Conservation (phyloP, 331 rosid genomes). For the Acacia pycnantha region DNA sequence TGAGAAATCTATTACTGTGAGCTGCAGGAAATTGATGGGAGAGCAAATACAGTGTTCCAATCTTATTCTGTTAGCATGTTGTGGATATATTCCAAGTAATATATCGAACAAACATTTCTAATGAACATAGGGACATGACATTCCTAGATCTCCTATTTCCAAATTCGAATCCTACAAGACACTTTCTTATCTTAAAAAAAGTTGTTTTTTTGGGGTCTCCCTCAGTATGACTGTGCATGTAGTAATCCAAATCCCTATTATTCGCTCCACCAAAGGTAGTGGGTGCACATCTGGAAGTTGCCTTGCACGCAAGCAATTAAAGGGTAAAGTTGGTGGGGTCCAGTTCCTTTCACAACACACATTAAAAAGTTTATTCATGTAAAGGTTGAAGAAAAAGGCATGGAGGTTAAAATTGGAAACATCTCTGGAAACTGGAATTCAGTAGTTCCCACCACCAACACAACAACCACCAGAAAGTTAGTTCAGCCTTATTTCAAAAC, state of each 20-base stretch:
- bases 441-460: background rate
- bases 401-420: background rate
- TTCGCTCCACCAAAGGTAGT: background rate
- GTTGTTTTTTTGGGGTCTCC: background rate
- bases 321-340: background rate
- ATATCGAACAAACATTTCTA: background rate
- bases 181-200: background rate
- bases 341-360: background rate
- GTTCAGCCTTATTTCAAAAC: background rate
- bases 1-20: no score
- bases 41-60: background rate
- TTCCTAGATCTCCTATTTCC: background rate
- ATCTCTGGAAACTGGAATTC: background rate
- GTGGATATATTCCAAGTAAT: background rate
- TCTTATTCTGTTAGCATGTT: background rate
- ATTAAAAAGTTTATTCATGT: background rate
- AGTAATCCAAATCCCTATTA: background rate
- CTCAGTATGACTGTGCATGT: background rate
- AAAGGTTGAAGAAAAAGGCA: constrained; percentile 3
- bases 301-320: constrained; percentile 5
- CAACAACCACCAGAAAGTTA: constrained; percentile 1
- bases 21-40: no score
- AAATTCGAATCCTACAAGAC: background rate
- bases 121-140: background rate
- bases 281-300: background rate